Evolutionary conservation across 371 early-diverging fungal species (phyloP).

Genomic region (Neoconidiobolus thromboides): DNA sequence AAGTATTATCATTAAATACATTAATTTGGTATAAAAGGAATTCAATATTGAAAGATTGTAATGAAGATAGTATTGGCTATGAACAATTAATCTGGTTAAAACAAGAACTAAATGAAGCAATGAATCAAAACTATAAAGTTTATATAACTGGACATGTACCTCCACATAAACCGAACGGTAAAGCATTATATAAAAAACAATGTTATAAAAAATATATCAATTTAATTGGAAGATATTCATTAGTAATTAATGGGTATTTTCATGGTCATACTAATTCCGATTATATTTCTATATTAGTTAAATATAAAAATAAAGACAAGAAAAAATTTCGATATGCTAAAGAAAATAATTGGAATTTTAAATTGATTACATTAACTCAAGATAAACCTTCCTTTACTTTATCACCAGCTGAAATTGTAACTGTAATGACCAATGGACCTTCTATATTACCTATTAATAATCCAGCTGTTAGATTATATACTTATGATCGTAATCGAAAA

Average conservation of each 20-base stretch:
- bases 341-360: too few species aligned
- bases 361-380: conserved; percentile 7
- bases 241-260: conserved; percentile 23
- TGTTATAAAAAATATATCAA: conserved; percentile 20
- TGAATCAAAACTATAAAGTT: conserved; percentile 6
- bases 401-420: not conserved
- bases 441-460: conserved; percentile 27
- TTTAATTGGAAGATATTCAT: conserved; percentile 20
- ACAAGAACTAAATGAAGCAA: conserved; percentile 1
- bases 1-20: conserved; percentile 12
- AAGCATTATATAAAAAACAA: conserved; percentile 11
- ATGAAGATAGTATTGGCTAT: conserved; percentile 6
- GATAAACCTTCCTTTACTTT: conserved; percentile 5
- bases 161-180: conserved; percentile 14
- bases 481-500: conserved; percentile 14
- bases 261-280: conserved; percentile 17
- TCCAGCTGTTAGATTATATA: conserved; percentile 28
- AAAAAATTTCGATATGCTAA: not conserved
- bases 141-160: conserved; percentile 30
- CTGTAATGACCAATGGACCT: conserved; percentile 22
- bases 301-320: conserved; percentile 5
- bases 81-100: conserved; percentile 13
- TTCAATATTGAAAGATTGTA: conserved; percentile 10
- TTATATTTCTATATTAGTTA: conserved; percentile 6
- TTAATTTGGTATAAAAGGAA: conserved; percentile 13